Conservation (phyloP, 1,139 yeast species). For the Yamadazyma sp. region DNA sequence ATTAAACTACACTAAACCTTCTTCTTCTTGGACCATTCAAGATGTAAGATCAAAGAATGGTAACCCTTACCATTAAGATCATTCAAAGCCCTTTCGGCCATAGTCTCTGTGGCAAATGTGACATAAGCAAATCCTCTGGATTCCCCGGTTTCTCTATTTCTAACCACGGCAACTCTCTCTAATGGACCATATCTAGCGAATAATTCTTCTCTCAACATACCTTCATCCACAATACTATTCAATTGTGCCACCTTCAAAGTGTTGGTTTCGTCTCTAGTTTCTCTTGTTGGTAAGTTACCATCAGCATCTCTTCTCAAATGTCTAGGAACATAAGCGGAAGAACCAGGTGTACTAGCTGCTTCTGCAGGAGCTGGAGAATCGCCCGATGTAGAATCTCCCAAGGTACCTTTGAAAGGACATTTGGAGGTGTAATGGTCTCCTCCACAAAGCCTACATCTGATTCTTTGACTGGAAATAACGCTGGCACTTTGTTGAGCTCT, state of each 20-base stretch:
- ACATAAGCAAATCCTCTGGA: conserved; percentile 98
- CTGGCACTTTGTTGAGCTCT: conserved; percentile 55
- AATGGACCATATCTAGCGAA: conserved; percentile 73
- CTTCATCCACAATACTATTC: conserved; percentile 83
- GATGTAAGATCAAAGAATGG: conserved; percentile 83
- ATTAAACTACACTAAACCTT: conserved; percentile 13
- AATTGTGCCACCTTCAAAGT: conserved; percentile 92
- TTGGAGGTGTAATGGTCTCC: conserved; percentile 92
- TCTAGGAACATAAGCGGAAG: conserved; percentile 71
- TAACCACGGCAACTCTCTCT: conserved; percentile 79
- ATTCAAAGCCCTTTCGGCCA: conserved; percentile 79
- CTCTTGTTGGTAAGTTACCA: no score
- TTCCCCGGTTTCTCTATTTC: conserved; percentile 91
- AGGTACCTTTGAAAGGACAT: conserved; percentile 94
- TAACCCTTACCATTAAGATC: conserved; percentile 87
- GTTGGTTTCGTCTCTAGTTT: conserved; percentile 73
- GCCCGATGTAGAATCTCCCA: conserved; percentile 49
- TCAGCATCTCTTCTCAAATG: conserved; percentile 60
- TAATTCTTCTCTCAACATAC: conserved; percentile 71
- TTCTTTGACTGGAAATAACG: conserved; percentile 46
- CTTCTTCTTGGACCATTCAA: conserved; percentile 59
- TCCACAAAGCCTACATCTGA: conserved; percentile 87
- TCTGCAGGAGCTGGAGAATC: conserved; percentile 26
- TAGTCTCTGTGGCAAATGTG: conserved; percentile 65
- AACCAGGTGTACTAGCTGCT: conserved; percentile 15